Evolutionary conservation across 352 stramenopile species (phyloP), one percentile per base, ranked within the genome.

Genomic region (Peronospora farinosa): DNA sequence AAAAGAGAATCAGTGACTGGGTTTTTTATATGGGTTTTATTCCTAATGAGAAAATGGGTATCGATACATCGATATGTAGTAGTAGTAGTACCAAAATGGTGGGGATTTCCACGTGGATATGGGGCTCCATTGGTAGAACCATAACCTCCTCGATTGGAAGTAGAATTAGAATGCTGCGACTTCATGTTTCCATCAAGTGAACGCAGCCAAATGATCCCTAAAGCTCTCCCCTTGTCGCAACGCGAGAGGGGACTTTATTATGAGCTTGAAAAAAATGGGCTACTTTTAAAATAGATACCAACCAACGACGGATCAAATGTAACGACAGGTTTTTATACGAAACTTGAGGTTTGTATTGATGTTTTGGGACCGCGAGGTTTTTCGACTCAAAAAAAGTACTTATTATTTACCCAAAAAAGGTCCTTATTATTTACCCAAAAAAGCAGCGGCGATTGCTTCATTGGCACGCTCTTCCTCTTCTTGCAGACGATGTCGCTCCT

Each of bases 181-280:
- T 80, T 84, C 72, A 74, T 77, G 41, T 65, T 74, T 69, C 59
- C 71, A 78, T 82, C 51, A 41, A 81, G 46, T 30, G 28, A 42
- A 28, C n/a, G 53, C 41, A 30, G 35, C 40, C 28, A 39, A 21
- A 38, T 36, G 55, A 45, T 43, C 19, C 23, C 50, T 19, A 44
- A 54, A 15, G 47, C 54, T 54, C 49, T 57, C 46, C 49, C 51
- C 40, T 59, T 57, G 40, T 39, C 39, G 40, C 43, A 25, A 63
- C 51, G 66, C 61, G 42, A 44, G 55, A 50, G 36, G 51, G 53
- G 57, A 50, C 50, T 54, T 38, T 27, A 53, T 37, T 54, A 38
- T 45, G 51, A 48, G 25, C 58, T 48, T 2, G 9, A 12, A 16
- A 37, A 35, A 66, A 64, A 55, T 45, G 51, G 47, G 43, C 13